Percentiles rank a stretch among this genome's conserved stretches.
Conservation (phyloP, 2,329 filamentous ascomycete species). For the Tolypocladium sp. region DNA sequence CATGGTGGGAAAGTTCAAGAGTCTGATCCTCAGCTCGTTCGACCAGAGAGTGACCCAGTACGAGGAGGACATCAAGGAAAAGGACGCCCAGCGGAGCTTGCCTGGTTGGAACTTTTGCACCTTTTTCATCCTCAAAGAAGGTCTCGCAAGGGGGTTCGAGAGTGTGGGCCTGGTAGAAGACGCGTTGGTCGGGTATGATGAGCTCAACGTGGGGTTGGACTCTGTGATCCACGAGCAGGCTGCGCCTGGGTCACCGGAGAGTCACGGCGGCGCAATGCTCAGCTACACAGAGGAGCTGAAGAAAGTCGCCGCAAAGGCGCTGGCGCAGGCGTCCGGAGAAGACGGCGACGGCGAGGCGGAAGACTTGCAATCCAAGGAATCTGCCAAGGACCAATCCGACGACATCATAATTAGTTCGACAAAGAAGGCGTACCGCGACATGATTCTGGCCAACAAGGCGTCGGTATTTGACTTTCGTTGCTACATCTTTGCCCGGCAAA, state of each 20-base stretch:
- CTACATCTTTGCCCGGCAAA: slow-evolving; percentile 87
- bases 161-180: slow-evolving; percentile 94
- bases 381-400: slow-evolving; percentile 32
- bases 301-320: slow-evolving; percentile 42
- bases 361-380: slow-evolving; percentile 37
- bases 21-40: slow-evolving; percentile 78
- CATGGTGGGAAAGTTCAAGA: slow-evolving; percentile 77
- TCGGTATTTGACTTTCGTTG: slow-evolving; percentile 92
- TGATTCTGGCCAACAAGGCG: slow-evolving; percentile 90
- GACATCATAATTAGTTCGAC: slow-evolving; percentile 54
- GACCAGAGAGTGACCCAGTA: slow-evolving; percentile 87
- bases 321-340: slow-evolving; percentile 26
- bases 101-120: slow-evolving; percentile 99
- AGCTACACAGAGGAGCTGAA: slow-evolving; percentile 66
- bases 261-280: slow-evolving; percentile 65
- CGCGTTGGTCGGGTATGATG: slow-evolving; percentile 88
- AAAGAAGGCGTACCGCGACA: slow-evolving; percentile 77
- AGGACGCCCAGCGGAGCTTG: slow-evolving; percentile 74
- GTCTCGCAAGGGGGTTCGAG: slow-evolving; percentile 86
- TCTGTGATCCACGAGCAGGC: slow-evolving; percentile 68
- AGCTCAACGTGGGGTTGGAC: slow-evolving; percentile 82
- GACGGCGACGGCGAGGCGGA: slow-evolving; percentile 31
- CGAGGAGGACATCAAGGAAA: slow-evolving; percentile 93
- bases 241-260: slow-evolving; percentile 45
- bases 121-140: slow-evolving; percentile 96